These are phyloP conservation scores for Balakata baccata DNA, from an alignment of 345 rosid species.

Conservation along the genomic window DNA sequence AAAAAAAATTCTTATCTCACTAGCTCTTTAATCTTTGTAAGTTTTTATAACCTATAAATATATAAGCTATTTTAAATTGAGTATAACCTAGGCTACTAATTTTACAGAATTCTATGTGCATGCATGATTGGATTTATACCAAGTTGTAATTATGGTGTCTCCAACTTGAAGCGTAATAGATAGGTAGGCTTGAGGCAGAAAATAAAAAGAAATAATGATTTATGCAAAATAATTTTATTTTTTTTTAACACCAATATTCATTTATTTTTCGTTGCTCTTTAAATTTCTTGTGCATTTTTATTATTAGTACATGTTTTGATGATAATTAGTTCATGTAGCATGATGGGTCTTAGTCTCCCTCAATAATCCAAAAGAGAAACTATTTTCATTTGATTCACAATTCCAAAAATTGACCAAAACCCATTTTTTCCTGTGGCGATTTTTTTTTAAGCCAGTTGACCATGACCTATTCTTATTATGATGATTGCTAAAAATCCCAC, in stretches of 20 bases:
- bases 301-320: constrained; percentile 11
- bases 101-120: neutral
- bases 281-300: neutral
- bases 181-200: constrained; percentile 15
- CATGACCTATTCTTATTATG: neutral
- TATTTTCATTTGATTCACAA: too few relatives aligned
- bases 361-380: constrained; percentile 8
- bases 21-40: too few relatives aligned
- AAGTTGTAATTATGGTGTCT: constrained; percentile 35
- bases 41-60: too few relatives aligned
- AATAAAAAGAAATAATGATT: too few relatives aligned
- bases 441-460: constrained; percentile 26
- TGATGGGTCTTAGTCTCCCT: constrained; percentile 20
- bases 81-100: neutral
- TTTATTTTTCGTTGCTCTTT: too few relatives aligned
- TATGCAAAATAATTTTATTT: neutral
- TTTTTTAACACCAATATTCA: too few relatives aligned
- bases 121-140: neutral
- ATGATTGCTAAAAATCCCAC: constrained; percentile 25
- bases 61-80: neutral
- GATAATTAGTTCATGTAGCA: constrained; percentile 23
- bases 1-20: too few relatives aligned
- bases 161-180: constrained; percentile 21
- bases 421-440: neutral
- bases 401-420: constrained; percentile 12